phyloP scores from a whole-genome alignment of 352 stramenopile species.

The Phytophthora rubi region DNA sequence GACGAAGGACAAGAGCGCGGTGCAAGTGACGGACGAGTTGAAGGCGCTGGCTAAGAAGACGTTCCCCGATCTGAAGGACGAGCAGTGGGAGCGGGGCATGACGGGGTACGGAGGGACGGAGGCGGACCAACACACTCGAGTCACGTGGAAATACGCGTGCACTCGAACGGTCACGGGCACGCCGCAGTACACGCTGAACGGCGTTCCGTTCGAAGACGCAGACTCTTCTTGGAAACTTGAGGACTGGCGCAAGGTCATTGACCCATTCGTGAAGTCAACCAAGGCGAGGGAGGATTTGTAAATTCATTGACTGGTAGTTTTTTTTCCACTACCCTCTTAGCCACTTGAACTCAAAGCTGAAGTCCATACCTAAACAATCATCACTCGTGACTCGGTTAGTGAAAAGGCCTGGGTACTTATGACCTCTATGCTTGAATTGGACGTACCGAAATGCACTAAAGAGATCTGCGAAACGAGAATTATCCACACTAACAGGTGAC shows the following conservation, averaged over 20 bases:
- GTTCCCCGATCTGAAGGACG: conserved; percentile 58
- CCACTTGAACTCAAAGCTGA: conserved; percentile 21
- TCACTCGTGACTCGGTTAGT: neutral
- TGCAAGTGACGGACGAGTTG: conserved; percentile 69
- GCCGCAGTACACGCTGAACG: conserved; percentile 82
- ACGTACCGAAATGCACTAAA: conserved; percentile 8
- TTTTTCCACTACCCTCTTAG: neutral
- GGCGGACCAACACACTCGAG: conserved; percentile 55
- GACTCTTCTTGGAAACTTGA: conserved; percentile 64
- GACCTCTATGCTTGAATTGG: neutral
- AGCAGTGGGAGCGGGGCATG: conserved; percentile 73
- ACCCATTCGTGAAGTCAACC: conserved; percentile 37
- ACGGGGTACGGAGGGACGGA: conserved; percentile 71
- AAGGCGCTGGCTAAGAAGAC: conserved; percentile 60
- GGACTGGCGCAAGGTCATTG: conserved; percentile 65
- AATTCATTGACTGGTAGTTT: neutral
- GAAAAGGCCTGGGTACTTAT: neutral
- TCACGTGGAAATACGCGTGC: conserved; percentile 80
- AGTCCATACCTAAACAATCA: conserved; percentile 16
- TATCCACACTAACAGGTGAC: conserved; percentile 7
- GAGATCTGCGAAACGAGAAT: neutral
- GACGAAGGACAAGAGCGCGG: conserved; percentile 65
- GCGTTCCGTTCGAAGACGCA: conserved; percentile 58
- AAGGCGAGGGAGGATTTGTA: conserved; percentile 9
- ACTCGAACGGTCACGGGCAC: conserved; percentile 71